Evolutionary conservation across 768 basidiomycete genomes (phyloP).

Genomic region (Russula emetica): DNA sequence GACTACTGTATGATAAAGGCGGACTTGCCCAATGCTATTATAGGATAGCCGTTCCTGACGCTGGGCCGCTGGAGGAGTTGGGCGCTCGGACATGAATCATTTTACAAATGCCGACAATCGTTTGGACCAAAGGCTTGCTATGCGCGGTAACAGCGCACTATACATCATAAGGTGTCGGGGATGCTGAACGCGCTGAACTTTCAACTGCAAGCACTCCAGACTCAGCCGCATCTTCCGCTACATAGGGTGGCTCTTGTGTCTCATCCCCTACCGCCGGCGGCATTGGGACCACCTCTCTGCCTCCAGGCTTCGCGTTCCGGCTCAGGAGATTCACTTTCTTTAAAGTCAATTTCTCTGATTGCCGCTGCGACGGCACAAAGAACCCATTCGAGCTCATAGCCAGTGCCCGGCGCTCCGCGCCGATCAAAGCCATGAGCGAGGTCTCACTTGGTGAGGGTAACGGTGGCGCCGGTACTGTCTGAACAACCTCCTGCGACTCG

Average conservation of each 20-base stretch:
- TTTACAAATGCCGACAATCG: too few relatives aligned
- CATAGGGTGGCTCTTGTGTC: not conserved
- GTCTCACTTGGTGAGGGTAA: slow-evolving; percentile 24
- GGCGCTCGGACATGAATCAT: not conserved
- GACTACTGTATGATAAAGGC: too few relatives aligned
- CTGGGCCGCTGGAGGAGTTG: too few relatives aligned
- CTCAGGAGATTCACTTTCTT: slow-evolving; percentile 21
- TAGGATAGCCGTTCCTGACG: too few relatives aligned
- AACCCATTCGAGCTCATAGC: slow-evolving; percentile 38
- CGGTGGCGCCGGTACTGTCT: slow-evolving; percentile 54
- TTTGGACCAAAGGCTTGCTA: not conserved
- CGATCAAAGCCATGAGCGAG: slow-evolving; percentile 30
- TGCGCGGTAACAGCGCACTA: not conserved
- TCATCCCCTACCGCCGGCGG: not conserved
- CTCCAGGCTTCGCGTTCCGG: slow-evolving; percentile 24
- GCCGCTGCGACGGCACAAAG: slow-evolving; percentile 41
- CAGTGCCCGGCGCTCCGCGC: slow-evolving; percentile 34
- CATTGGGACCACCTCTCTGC: slow-evolving; percentile 14
- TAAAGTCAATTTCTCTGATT: slow-evolving; percentile 39
- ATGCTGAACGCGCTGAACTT: not conserved
- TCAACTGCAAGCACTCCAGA: not conserved
- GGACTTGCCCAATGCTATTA: too few relatives aligned
- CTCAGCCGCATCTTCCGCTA: not conserved
- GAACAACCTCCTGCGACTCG: slow-evolving; percentile 65
- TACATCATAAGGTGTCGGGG: slow-evolving; percentile 5